These are phyloP conservation scores for Sutorius eximius DNA, from an alignment of 1,284 basidiomycete species.

Conservation along the genomic window DNA sequence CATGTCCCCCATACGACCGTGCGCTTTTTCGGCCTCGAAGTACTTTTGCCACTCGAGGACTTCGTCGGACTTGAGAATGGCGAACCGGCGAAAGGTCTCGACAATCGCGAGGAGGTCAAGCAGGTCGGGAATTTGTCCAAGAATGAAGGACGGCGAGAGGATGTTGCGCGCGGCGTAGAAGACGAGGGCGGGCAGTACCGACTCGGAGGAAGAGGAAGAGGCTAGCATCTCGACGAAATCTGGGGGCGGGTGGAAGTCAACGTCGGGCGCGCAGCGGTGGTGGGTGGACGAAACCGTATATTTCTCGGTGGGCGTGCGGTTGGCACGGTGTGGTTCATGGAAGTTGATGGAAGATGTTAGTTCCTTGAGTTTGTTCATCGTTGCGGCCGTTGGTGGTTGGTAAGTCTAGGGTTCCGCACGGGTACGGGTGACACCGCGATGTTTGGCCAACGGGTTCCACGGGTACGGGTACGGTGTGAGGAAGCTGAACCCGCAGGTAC, in stretches of 20 bases:
- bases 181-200: conserved; percentile 34
- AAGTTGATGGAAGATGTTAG: conserved; percentile 20
- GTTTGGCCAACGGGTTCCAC: too few relatives aligned
- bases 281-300: conserved; percentile 22
- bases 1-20: conserved; percentile 5
- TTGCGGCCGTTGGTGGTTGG: too few relatives aligned
- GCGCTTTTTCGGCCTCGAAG: conserved; percentile 20
- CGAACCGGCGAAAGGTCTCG: conserved; percentile 41
- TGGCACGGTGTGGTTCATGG: conserved; percentile 8
- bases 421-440: too few relatives aligned
- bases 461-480: too few relatives aligned
- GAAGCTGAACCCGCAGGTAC: too few relatives aligned
- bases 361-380: conserved; percentile 17
- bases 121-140: conserved; percentile 39
- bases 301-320: conserved; percentile 10
- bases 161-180: conserved; percentile 42
- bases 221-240: conserved; percentile 12
- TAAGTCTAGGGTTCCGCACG: too few relatives aligned
- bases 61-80: conserved; percentile 30
- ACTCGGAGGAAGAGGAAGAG: background rate
- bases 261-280: background rate
- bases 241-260: conserved; percentile 7
- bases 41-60: conserved; percentile 38
- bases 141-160: conserved; percentile 36
- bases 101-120: conserved; percentile 42